These are phyloP conservation scores for Verticillium klebahnii DNA, from an alignment of 2,329 filamentous ascomycete genomes.

Conservation along the genomic window DNA sequence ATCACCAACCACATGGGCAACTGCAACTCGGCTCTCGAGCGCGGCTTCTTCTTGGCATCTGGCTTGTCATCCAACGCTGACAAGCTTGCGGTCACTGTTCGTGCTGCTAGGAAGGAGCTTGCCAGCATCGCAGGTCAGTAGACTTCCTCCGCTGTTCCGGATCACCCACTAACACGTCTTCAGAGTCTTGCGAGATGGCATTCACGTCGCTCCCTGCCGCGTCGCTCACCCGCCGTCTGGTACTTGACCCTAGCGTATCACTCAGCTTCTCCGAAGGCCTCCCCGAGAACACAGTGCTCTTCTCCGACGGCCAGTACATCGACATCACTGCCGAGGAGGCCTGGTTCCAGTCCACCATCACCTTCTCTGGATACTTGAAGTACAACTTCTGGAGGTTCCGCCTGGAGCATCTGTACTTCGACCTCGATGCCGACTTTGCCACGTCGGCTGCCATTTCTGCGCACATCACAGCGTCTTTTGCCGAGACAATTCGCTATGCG, in stretches of 20 bases:
- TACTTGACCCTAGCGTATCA: constrained; percentile 18
- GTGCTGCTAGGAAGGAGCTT: constrained; percentile 24
- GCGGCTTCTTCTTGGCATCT: constrained; percentile 31
- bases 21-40: constrained; percentile 33
- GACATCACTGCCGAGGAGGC: constrained; percentile 28
- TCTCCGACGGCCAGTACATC: constrained; percentile 22
- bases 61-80: constrained; percentile 20
- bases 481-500: constrained; percentile 27
- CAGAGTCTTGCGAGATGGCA: constrained; percentile 14
- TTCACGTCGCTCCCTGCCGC: constrained; percentile 20
- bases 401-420: constrained; percentile 33
- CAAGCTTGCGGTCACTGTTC: constrained; percentile 24
- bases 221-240: constrained; percentile 18
- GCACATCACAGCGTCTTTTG: constrained; percentile 26
- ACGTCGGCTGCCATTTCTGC: constrained; percentile 30
- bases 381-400: constrained; percentile 30
- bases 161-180: constrained; percentile 1
- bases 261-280: constrained; percentile 14
- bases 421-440: constrained; percentile 33
- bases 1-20: constrained; percentile 37
- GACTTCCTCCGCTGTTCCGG: not conserved
- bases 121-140: constrained; percentile 26
- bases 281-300: constrained; percentile 22
- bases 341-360: constrained; percentile 27
- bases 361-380: constrained; percentile 36